A percentile compares a stretch with the other conserved stretches of the same genome.
Evolutionary conservation across 768 basidiomycete genomes (phyloP).

Genomic region (Suillus spraguei): DNA sequence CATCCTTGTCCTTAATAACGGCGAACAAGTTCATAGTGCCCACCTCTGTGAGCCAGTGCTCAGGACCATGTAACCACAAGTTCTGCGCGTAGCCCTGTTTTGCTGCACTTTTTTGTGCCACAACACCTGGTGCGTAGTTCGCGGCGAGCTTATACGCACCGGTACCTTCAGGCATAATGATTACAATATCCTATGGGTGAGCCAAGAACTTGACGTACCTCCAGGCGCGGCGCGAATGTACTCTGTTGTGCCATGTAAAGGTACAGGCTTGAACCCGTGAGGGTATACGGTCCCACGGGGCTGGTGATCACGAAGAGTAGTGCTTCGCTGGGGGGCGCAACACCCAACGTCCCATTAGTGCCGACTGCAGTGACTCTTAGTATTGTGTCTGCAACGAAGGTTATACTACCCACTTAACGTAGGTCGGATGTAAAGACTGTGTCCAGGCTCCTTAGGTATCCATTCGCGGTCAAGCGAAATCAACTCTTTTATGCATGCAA

Average conservation of each 20-base stretch:
- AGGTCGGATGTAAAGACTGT: constrained; percentile 91
- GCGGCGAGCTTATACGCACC: constrained; percentile 88
- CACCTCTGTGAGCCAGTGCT: constrained; percentile 60
- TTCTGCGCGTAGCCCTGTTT: constrained; percentile 83
- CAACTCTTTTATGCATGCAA: constrained; percentile 84
- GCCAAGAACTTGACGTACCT: constrained; percentile 42
- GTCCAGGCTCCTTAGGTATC: constrained; percentile 87
- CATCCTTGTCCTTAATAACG: constrained; percentile 71
- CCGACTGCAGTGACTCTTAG: constrained; percentile 55
- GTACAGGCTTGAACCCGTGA: constrained; percentile 87
- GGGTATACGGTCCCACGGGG: constrained; percentile 81
- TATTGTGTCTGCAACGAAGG: constrained; percentile 11
- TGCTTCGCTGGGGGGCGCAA: constrained; percentile 68
- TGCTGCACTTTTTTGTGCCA: constrained; percentile 81
- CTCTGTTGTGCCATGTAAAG: constrained; percentile 83
- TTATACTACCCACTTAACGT: constrained; percentile 55
- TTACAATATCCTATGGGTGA: constrained; percentile 14
- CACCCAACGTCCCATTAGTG: constrained; percentile 50
- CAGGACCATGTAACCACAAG: constrained; percentile 81
- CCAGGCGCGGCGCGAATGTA: constrained; percentile 86
- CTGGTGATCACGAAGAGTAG: constrained; percentile 65
- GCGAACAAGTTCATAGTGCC: constrained; percentile 95
- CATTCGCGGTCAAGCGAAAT: constrained; percentile 83
- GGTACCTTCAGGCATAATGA: constrained; percentile 50
- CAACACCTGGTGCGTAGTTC: constrained; percentile 87